Conservation (phyloP, 495 filamentous ascomycete species). For the Neohortaea acidophila region DNA sequence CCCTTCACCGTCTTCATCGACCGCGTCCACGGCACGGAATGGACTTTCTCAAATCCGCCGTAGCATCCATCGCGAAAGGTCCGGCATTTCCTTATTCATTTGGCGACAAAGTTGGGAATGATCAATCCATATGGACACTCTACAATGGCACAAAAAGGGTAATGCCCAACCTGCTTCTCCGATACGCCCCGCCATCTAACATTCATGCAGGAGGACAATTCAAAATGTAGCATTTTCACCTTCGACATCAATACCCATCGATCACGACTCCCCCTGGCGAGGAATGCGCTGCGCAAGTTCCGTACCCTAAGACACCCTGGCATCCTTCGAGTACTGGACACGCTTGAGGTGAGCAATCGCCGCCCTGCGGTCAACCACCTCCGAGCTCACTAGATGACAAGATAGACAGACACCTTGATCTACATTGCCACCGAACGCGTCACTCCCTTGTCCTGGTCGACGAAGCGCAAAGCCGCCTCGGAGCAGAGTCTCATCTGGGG, state of each 20-base stretch:
- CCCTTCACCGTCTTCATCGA: too few species aligned
- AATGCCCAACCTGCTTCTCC: constrained; percentile 12
- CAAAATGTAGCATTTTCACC: constrained; percentile 86
- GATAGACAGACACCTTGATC: constrained; percentile 74
- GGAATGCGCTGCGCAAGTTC: constrained; percentile 81
- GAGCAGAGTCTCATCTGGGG: constrained; percentile 95
- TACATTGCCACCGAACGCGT: constrained; percentile 92
- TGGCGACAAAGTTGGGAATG: constrained; percentile 75
- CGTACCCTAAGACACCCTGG: constrained; percentile 87
- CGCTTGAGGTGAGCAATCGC: constrained; percentile 53
- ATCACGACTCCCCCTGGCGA: constrained; percentile 66
- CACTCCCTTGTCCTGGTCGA: constrained; percentile 69
- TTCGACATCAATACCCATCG: constrained; percentile 75
- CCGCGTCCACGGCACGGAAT: too few species aligned
- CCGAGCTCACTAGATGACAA: constrained; percentile 13
- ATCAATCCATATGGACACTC: constrained; percentile 81
- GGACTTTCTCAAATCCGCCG: constrained; percentile 96
- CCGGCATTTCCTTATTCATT: constrained; percentile 83
- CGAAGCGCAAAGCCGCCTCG: constrained; percentile 65
- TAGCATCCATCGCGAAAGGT: constrained; percentile 89
- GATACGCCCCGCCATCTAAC: constrained; percentile 6
- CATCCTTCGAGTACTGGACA: constrained; percentile 82
- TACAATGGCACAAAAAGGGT: constrained; percentile 85
- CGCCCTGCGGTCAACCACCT: neutral
- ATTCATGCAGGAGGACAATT: constrained; percentile 65